These are phyloP conservation scores for Calocera viscosa DNA, from an alignment of 768 basidiomycete species.

Conservation along the genomic window DNA sequence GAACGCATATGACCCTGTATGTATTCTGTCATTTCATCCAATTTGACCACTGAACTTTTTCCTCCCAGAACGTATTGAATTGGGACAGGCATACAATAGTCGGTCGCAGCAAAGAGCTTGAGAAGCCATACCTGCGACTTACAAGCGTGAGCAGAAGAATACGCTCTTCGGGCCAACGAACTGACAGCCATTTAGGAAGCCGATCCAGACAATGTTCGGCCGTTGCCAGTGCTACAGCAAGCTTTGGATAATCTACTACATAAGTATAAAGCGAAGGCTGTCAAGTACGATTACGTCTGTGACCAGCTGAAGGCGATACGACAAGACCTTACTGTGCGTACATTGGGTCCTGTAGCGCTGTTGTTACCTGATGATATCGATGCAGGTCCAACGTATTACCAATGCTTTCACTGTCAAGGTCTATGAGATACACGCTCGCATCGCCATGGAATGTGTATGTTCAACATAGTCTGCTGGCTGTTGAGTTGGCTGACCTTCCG, in stretches of 20 bases:
- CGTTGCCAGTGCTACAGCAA: slow-evolving; percentile 67
- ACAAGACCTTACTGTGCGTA: slow-evolving; percentile 89
- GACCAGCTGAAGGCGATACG: slow-evolving; percentile 96
- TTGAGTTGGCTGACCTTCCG: slow-evolving; percentile 11
- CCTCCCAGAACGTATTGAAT: slow-evolving; percentile 72
- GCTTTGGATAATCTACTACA: slow-evolving; percentile 58
- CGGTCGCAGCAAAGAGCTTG: slow-evolving; percentile 74
- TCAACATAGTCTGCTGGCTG: neutral
- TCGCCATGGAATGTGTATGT: slow-evolving; percentile 77
- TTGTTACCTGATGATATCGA: neutral
- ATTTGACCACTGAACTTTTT: neutral
- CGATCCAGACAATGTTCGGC: slow-evolving; percentile 85
- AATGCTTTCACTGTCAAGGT: slow-evolving; percentile 95
- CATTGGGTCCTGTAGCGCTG: neutral
- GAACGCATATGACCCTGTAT: slow-evolving; percentile 55
- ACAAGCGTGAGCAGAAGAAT: slow-evolving; percentile 51
- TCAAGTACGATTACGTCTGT: slow-evolving; percentile 82
- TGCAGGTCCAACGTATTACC: slow-evolving; percentile 93
- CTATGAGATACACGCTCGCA: slow-evolving; percentile 95
- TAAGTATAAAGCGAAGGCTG: slow-evolving; percentile 60
- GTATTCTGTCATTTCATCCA: slow-evolving; percentile 17
- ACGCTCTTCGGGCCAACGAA: neutral
- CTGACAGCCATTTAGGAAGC: slow-evolving; percentile 57
- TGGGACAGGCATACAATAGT: slow-evolving; percentile 97
- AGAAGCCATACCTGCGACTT: slow-evolving; percentile 91